Conservation (phyloP, 192 early-diverging fungal species). For the Gamsiella multidivaricata region DNA sequence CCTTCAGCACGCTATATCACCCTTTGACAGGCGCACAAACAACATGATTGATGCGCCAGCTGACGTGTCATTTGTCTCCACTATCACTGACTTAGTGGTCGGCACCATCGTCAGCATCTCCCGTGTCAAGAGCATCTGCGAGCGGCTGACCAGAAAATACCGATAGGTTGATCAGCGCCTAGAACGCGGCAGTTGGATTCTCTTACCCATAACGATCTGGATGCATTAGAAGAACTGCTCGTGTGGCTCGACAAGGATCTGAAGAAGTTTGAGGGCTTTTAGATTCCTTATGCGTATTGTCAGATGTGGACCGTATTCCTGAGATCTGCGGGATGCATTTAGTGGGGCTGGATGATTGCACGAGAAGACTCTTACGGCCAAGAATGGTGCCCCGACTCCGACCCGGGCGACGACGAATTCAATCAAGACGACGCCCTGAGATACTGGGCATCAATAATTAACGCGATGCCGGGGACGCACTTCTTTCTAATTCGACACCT, state of each 20-base stretch:
- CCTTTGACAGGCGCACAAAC: too few species aligned
- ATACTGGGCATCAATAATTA: constrained; percentile 1
- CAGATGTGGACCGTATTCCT: constrained; percentile 1
- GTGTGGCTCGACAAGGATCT: constrained; percentile 1
- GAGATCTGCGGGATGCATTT: constrained; percentile 7
- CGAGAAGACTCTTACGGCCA: neutral
- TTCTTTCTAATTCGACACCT: neutral
- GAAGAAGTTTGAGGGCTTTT: constrained; percentile 11
- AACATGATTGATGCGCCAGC: constrained; percentile 4
- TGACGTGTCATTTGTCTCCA: neutral
- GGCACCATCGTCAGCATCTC: neutral
- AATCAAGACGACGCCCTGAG: constrained; percentile 6
- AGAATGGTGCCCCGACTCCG: neutral
- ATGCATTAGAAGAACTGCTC: neutral
- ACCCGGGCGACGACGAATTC: constrained; percentile 1
- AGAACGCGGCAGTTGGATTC: neutral
- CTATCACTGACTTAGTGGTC: neutral
- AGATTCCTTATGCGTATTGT: constrained; percentile 9
- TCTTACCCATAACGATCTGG: neutral
- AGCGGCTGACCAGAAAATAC: constrained; percentile 1
- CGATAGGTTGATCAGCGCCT: constrained; percentile 4
- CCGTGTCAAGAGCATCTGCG: constrained; percentile 7
- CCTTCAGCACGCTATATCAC: too few species aligned
- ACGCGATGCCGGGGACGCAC: neutral
- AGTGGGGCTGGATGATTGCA: neutral